A percentile compares a stretch with the other conserved stretches of the same genome.
Evolutionary conservation across 1,284 basidiomycete species (phyloP).

Genomic region (Apiotrichum gamsii): DNA sequence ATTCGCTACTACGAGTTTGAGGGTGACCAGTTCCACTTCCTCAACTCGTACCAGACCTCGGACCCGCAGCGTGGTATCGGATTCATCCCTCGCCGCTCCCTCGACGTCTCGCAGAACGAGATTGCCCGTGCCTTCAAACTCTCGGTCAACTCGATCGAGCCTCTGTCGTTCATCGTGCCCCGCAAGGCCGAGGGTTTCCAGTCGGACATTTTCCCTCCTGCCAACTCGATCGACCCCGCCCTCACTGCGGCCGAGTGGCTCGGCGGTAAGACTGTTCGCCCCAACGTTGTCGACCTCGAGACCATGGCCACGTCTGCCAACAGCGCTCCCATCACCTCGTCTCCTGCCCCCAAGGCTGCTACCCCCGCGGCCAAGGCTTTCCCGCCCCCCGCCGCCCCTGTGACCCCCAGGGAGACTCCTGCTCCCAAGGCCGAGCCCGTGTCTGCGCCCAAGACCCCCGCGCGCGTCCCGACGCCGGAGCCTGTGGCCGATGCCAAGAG

Average conservation of each 20-base stretch:
- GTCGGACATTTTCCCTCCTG: conserved; percentile 76
- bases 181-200: conserved; percentile 57
- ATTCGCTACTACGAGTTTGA: conserved; percentile 95
- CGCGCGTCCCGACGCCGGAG: conserved; percentile 7
- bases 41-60: conserved; percentile 81
- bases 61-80: conserved; percentile 88
- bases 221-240: conserved; percentile 71
- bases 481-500: conserved; percentile 26
- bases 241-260: conserved; percentile 82
- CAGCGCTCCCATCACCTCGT: conserved; percentile 39
- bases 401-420: conserved; percentile 2
- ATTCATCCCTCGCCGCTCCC: conserved; percentile 83
- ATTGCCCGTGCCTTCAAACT: conserved; percentile 95
- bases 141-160: conserved; percentile 66
- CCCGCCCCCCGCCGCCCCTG: not conserved
- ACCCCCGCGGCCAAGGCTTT: not conserved
- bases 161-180: conserved; percentile 88
- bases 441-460: conserved; percentile 19
- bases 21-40: conserved; percentile 68
- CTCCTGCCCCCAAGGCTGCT: not conserved
- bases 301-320: conserved; percentile 44
- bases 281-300: conserved; percentile 58
- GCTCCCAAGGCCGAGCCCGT: conserved; percentile 14
- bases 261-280: conserved; percentile 63
- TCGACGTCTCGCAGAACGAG: conserved; percentile 86